A percentile compares a stretch with the other conserved stretches of the same genome.
phyloP scores from a whole-genome alignment of 148 eudicot species.

The Pharnaceum exiguum region DNA sequence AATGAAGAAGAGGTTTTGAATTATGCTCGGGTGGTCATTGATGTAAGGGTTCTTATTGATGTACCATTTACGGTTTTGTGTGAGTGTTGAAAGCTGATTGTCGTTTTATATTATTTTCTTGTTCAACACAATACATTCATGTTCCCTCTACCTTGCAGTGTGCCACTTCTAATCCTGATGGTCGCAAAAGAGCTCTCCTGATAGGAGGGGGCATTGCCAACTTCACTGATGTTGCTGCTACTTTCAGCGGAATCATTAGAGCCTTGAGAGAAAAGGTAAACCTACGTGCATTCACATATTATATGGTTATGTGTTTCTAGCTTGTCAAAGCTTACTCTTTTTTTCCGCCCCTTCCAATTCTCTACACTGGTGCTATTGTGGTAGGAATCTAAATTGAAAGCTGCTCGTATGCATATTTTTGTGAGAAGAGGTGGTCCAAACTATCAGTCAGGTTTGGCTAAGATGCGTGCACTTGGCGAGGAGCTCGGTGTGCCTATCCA shows the following conservation, averaged over 20 bases:
- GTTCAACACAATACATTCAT: background rate
- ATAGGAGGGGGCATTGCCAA: conserved; percentile 94
- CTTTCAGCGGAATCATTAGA: conserved; percentile 74
- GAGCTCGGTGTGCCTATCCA: conserved; percentile 65
- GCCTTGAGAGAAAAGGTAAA: conserved; percentile 70
- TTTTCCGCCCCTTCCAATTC: background rate
- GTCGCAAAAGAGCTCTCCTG: conserved; percentile 73
- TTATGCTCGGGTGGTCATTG: conserved; percentile 85
- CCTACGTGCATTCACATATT: background rate
- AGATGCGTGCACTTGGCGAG: conserved; percentile 75
- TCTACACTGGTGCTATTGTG: background rate
- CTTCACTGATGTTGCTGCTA: conserved; percentile 96
- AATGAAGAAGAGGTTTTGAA: conserved; percentile 84
- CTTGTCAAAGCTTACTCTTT: background rate
- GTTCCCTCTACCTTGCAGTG: conserved; percentile 39
- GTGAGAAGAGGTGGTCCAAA: conserved; percentile 92
- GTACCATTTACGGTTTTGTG: background rate
- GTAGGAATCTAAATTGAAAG: conserved; percentile 72
- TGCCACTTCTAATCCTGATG: conserved; percentile 91
- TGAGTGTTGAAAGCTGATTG: background rate
- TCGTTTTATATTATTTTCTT: background rate
- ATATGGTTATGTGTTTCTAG: background rate
- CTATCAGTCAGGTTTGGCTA: conserved; percentile 70
- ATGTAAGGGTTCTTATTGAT: conserved; percentile 38
- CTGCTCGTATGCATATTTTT: conserved; percentile 69